These are phyloP conservation scores for Lactarius akahatsu DNA, from an alignment of 768 basidiomycete species.

Conservation along the genomic window DNA sequence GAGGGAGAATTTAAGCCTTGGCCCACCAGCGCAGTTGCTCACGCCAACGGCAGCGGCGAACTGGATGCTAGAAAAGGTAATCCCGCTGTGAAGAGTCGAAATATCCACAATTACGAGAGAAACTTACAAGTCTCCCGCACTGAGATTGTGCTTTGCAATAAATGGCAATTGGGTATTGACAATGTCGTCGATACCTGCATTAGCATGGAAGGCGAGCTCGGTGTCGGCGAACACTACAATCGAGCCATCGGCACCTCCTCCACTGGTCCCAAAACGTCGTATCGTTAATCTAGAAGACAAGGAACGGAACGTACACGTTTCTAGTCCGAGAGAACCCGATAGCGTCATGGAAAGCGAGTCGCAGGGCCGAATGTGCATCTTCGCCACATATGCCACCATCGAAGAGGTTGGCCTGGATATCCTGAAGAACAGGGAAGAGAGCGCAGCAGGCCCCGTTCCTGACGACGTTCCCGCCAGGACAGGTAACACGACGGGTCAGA, in stretches of 20 bases:
- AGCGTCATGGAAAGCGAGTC: constrained; percentile 35
- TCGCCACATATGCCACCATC: constrained; percentile 35
- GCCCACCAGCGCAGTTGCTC: constrained; percentile 39
- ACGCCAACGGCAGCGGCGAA: constrained; percentile 38
- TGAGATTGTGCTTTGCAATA: constrained; percentile 39
- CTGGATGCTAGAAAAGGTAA: constrained; percentile 33
- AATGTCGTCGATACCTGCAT: constrained; percentile 29
- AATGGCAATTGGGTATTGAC: constrained; percentile 37
- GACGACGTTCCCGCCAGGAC: background rate
- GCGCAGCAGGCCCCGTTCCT: background rate
- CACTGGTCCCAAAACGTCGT: constrained; percentile 13
- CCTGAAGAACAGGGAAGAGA: constrained; percentile 27
- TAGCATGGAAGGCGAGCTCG: constrained; percentile 20
- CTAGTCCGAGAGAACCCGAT: constrained; percentile 22
- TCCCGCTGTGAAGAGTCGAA: background rate
- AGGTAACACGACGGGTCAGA: background rate
- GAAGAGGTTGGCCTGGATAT: constrained; percentile 36
- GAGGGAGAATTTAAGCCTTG: constrained; percentile 35
- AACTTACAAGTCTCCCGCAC: constrained; percentile 49
- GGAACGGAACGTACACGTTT: background rate
- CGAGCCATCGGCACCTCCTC: constrained; percentile 33
- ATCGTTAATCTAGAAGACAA: background rate
- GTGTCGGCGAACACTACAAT: constrained; percentile 28
- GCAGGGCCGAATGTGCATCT: constrained; percentile 35
- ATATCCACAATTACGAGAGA: background rate